Base-by-base conservation (phyloP, 306 rosid species). In the Betula pendula region DNA sequence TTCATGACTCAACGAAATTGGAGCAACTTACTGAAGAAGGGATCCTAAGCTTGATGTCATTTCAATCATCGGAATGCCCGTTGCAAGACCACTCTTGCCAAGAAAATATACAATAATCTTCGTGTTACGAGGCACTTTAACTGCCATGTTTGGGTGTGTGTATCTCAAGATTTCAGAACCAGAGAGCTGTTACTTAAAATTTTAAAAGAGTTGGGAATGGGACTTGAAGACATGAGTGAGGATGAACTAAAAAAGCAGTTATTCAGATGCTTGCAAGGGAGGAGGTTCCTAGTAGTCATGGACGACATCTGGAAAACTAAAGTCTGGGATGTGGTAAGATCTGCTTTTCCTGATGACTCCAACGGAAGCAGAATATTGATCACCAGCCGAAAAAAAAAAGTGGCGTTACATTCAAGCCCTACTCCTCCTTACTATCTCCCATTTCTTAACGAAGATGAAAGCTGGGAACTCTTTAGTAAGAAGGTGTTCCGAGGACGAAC, bases 381-480 rank as follows among this genome's bases (percentile, higher is more conserved):
- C 19, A 79, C 86, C 0, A 83, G 81, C n/a, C 83, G 78, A 31
- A 53, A 53, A 50, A 71, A 27, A 79, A 78, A 38, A 38, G 42
- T 38, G 8, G 42, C 42, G 6, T 38, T 38, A 5, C 7, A 5
- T 38, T 7, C 42, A 38, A 38, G 42, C 8, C 8, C 5, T 5
- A 6, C 9, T 38, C 8, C 9, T 38, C 20, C 68, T 6, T 31
- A 29, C 8, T 0, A 8, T 0, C 67, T 77, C 16, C 67, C 22
- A 43, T 15, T 76, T 56, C 75, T 84, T 0, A 24, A 0, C 3
- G 58, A 80, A 50, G 68, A 80, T 49, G 77, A 80, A 24, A 84
- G 87, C 20, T 84, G 84, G 84, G 81, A 79, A 19, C 69, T 83
- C 13, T 75, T 83, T 3, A 17, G 17, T 0, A 38, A 38, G n/a